These are phyloP conservation scores for Psidium friedrichsthalianum DNA, from an alignment of 345 rosid genomes.

Conservation along the genomic window DNA sequence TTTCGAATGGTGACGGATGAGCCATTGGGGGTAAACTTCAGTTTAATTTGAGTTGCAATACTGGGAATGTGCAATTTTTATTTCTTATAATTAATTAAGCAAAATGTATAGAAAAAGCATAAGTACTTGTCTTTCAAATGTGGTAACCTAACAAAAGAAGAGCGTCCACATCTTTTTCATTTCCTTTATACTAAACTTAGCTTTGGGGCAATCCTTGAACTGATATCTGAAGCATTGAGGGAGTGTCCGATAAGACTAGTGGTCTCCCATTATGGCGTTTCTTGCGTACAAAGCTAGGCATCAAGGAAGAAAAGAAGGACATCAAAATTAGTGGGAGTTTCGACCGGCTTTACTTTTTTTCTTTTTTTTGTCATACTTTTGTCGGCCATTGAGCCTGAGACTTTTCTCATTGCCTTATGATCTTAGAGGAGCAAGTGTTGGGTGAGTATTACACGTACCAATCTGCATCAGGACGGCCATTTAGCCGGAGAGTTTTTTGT, in stretches of 20 bases:
- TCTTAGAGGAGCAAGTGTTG: fast-evolving
- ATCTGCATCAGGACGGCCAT: neutral
- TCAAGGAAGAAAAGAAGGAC: neutral
- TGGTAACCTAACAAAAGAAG: neutral
- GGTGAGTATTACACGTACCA: neutral
- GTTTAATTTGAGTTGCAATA: no score
- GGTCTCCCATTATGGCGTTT: fast-evolving
- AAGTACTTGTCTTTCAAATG: neutral
- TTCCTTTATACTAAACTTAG: no score
- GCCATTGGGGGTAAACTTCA: no score
- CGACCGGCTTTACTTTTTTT: neutral
- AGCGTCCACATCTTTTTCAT: neutral
- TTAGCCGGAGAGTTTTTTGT: neutral
- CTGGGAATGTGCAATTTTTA: neutral
- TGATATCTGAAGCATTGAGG: neutral
- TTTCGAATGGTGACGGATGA: no score
- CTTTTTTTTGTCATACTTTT: neutral
- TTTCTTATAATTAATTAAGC: no score
- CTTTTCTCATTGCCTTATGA: neutral
- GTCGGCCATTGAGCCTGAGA: neutral
- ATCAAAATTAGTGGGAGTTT: neutral
- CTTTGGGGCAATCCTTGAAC: neutral
- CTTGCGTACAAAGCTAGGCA: neutral
- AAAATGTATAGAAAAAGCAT: neutral
- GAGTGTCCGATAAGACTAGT: neutral